phyloP scores from a whole-genome alignment of 1,284 basidiomycete species.

The Fomitopsis schrenkii region DNA sequence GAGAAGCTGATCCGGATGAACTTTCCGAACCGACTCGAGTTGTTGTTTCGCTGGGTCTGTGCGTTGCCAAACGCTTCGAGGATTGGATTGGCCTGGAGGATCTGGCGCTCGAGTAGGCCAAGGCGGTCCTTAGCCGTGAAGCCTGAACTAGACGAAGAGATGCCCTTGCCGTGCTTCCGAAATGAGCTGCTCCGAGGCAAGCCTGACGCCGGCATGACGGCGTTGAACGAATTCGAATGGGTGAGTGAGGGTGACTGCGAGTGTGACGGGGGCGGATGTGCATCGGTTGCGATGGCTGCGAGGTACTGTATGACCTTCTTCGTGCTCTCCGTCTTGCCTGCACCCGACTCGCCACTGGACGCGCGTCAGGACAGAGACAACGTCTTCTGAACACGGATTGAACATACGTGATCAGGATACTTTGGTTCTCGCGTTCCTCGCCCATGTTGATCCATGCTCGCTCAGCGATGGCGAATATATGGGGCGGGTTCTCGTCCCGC shows the following conservation, averaged over 20 bases:
- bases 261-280: constrained; percentile 60
- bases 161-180: constrained; percentile 32
- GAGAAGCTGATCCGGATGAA: constrained; percentile 97
- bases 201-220: constrained; percentile 52
- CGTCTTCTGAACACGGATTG: too few species aligned
- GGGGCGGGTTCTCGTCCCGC: constrained; percentile 93
- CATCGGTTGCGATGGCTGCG: constrained; percentile 91
- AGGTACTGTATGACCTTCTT: constrained; percentile 99
- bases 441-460: constrained; percentile 99
- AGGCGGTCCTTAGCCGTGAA: constrained; percentile 64
- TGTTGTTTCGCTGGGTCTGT: constrained; percentile 98
- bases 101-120: constrained; percentile 93
- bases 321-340: constrained; percentile 99
- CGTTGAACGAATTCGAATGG: constrained; percentile 37
- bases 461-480: constrained; percentile 97
- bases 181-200: constrained; percentile 55
- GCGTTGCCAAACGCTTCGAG: constrained; percentile 99
- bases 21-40: constrained; percentile 98
- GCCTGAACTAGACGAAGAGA: constrained; percentile 39
- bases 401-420: constrained; percentile 93
- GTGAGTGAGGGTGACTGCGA: constrained; percentile 52
- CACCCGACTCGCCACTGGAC: constrained; percentile 92
- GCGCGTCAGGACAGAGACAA: background rate
- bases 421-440: constrained; percentile 95
- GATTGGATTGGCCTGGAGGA: constrained; percentile 97